Evolutionary conservation across 1,284 basidiomycete genomes (phyloP).

Genomic region (Hypsizygus ulmarius): DNA sequence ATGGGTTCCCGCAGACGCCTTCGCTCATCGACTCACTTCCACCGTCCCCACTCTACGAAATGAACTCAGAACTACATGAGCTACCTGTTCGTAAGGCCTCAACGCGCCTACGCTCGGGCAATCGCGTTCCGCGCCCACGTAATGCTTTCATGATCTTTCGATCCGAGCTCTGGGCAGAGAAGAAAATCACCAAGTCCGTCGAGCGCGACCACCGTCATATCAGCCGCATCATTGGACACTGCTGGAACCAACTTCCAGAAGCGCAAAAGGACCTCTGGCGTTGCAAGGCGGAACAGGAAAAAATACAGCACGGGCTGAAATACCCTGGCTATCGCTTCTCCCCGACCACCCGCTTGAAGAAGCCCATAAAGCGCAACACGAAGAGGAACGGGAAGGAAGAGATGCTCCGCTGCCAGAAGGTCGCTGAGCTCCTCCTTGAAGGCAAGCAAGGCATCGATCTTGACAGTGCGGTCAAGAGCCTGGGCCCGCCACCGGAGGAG

Average conservation of each 20-base stretch:
- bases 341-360: constrained; percentile 43
- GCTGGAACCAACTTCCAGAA: constrained; percentile 51
- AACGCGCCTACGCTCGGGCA: constrained; percentile 23
- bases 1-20: constrained; percentile 12
- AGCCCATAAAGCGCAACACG: constrained; percentile 46
- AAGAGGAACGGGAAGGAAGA: constrained; percentile 50
- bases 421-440: constrained; percentile 51
- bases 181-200: constrained; percentile 39
- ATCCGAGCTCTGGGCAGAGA: constrained; percentile 58
- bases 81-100: constrained; percentile 4
- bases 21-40: constrained; percentile 14
- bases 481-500: constrained; percentile 18
- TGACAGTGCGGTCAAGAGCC: constrained; percentile 41
- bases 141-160: constrained; percentile 88
- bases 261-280: constrained; percentile 49
- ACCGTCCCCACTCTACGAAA: constrained; percentile 12
- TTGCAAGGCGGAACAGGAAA: constrained; percentile 54
- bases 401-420: constrained; percentile 45
- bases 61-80: background rate
- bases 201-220: constrained; percentile 60
- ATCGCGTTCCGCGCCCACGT: constrained; percentile 66
- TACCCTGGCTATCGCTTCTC: constrained; percentile 59
- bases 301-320: constrained; percentile 50
- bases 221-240: constrained; percentile 51
- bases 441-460: constrained; percentile 54